phyloP scores from a whole-genome alignment of 1,139 yeast species.

The Suhomyces bokatorum region DNA sequence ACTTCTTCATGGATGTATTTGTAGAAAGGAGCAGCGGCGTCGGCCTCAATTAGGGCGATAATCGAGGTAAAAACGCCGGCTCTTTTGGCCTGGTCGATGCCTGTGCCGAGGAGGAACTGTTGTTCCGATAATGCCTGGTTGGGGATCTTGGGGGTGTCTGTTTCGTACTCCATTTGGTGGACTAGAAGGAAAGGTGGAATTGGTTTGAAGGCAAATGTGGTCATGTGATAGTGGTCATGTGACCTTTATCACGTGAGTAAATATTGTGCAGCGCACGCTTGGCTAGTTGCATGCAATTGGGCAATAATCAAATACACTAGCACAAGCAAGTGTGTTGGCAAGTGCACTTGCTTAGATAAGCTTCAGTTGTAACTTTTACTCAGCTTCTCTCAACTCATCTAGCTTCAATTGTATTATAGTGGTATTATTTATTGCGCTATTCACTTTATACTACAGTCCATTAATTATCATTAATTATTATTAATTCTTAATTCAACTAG shows the following conservation, averaged over 20 bases:
- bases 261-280: neutral
- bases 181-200: neutral
- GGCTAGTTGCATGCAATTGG: too few species aligned
- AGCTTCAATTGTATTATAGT: too few species aligned
- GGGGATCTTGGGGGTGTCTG: conserved; percentile 67
- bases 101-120: conserved; percentile 59
- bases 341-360: too few species aligned
- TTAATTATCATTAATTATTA: too few species aligned
- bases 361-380: too few species aligned
- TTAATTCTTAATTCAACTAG: too few species aligned
- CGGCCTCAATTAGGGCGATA: conserved; percentile 53
- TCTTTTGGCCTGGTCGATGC: conserved; percentile 20
- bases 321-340: too few species aligned
- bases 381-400: too few species aligned
- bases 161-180: conserved; percentile 35
- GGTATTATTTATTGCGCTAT: too few species aligned
- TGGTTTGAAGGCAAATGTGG: conserved; percentile 6
- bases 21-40: conserved; percentile 84
- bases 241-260: neutral
- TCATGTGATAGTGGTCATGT: neutral
- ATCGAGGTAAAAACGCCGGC: conserved; percentile 48
- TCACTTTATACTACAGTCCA: too few species aligned
- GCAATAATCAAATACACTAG: too few species aligned
- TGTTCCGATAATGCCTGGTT: conserved; percentile 77
- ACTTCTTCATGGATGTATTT: conserved; percentile 60